These are phyloP conservation scores for Leccinum subtestaceum DNA, from an alignment of 768 basidiomycete species.

Conservation along the genomic window DNA sequence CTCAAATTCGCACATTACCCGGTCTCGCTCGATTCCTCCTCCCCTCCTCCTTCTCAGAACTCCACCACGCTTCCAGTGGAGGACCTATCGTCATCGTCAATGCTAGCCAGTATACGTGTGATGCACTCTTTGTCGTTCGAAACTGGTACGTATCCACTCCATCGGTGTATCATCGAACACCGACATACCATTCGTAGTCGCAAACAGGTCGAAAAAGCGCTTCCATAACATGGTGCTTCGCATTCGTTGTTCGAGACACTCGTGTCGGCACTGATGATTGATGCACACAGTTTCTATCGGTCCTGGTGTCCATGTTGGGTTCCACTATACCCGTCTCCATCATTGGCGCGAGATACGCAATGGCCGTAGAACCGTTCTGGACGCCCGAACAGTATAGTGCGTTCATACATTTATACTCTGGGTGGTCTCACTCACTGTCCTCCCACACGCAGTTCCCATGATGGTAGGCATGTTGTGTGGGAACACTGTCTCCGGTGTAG, in stretches of 20 bases:
- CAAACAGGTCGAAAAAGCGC: conserved; percentile 75
- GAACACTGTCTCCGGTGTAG: conserved; percentile 71
- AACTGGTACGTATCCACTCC: conserved; percentile 46
- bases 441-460: conserved; percentile 58
- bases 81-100: no score
- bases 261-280: conserved; percentile 8
- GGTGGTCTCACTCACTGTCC: conserved; percentile 1
- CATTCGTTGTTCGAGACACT: background rate
- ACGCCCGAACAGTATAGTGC: conserved; percentile 75
- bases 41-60: no score
- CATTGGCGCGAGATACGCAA: conserved; percentile 70
- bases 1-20: no score
- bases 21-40: no score
- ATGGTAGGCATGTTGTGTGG: conserved; percentile 81
- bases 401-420: conserved; percentile 16
- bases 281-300: conserved; percentile 51
- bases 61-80: no score
- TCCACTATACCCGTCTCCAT: conserved; percentile 80
- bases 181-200: conserved; percentile 41
- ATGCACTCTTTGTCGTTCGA: conserved; percentile 45
- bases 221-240: conserved; percentile 66
- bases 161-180: background rate
- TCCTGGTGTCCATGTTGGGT: conserved; percentile 66
- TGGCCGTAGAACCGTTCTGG: conserved; percentile 81
- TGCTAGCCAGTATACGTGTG: no score